phyloP scores from a whole-genome alignment of 2,329 filamentous ascomycete genomes.

The Ophiocordyceps camponoti-saundersi region DNA sequence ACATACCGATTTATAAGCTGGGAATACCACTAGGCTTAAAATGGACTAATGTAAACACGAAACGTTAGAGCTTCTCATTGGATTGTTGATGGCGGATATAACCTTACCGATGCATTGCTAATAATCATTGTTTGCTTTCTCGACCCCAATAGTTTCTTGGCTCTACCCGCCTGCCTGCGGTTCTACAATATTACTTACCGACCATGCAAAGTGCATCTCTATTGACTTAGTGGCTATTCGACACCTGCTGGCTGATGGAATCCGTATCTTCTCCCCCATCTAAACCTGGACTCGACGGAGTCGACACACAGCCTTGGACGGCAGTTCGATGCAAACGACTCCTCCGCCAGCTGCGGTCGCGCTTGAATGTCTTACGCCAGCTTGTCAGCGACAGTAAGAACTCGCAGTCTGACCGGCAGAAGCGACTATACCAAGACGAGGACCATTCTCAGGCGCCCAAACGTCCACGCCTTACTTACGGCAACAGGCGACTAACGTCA shows the following conservation, averaged over 20 bases:
- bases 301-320: constrained; percentile 23
- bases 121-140: neutral
- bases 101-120: neutral
- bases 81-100: no score
- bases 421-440: constrained; percentile 6
- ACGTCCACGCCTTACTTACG: constrained; percentile 14
- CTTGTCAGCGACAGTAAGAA: constrained; percentile 10
- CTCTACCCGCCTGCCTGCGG: no score
- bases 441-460: constrained; percentile 6
- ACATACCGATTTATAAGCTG: neutral
- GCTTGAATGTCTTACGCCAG: constrained; percentile 21
- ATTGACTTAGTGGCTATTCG: neutral
- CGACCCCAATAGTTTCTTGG: neutral
- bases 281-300: constrained; percentile 1
- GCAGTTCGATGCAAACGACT: constrained; percentile 28
- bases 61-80: no score
- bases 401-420: constrained; percentile 4
- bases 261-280: neutral
- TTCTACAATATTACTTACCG: no score
- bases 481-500: constrained; percentile 5
- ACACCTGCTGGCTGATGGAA: neutral
- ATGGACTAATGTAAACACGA: neutral
- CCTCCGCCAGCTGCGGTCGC: constrained; percentile 27
- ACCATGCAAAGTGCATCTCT: neutral
- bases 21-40: neutral